Percentiles rank a stretch among this genome's conserved stretches.
phyloP scores from a whole-genome alignment of 768 basidiomycete genomes.

The Cystoderma amianthinum region DNA sequence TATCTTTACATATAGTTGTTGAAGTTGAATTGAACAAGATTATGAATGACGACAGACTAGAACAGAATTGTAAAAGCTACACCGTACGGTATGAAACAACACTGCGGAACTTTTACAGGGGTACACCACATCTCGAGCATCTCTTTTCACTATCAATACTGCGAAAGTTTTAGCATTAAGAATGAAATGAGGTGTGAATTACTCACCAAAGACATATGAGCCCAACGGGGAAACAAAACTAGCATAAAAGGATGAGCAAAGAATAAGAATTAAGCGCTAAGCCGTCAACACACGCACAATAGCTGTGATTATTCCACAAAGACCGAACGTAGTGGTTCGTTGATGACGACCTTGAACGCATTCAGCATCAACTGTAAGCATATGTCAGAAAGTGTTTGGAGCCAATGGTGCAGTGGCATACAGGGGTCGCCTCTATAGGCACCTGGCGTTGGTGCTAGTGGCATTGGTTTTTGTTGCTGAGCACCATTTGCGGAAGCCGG shows the following conservation, averaged over 20 bases:
- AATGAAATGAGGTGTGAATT: slow-evolving; percentile 4
- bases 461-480: too few species aligned
- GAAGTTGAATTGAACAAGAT: background rate
- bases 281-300: slow-evolving; percentile 10
- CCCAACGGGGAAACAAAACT: slow-evolving; percentile 18
- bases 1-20: background rate
- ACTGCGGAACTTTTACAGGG: background rate
- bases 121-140: background rate
- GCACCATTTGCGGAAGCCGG: too few species aligned
- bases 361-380: slow-evolving; percentile 5
- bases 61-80: background rate
- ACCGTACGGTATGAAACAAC: background rate
- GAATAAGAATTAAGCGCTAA: background rate
- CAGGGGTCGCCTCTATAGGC: too few species aligned
- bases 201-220: slow-evolving; percentile 19
- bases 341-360: slow-evolving; percentile 19
- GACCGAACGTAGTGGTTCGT: slow-evolving; percentile 14
- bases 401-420: too few species aligned
- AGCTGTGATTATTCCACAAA: slow-evolving; percentile 20
- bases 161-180: slow-evolving; percentile 5
- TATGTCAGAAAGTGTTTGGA: too few species aligned
- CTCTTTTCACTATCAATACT: background rate
- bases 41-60: too few species aligned
- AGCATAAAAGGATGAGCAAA: too few species aligned
- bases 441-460: too few species aligned